These are phyloP conservation scores for Annulohypoxylon stygium DNA, from an alignment of 495 filamentous ascomycete genomes.

Conservation along the genomic window DNA sequence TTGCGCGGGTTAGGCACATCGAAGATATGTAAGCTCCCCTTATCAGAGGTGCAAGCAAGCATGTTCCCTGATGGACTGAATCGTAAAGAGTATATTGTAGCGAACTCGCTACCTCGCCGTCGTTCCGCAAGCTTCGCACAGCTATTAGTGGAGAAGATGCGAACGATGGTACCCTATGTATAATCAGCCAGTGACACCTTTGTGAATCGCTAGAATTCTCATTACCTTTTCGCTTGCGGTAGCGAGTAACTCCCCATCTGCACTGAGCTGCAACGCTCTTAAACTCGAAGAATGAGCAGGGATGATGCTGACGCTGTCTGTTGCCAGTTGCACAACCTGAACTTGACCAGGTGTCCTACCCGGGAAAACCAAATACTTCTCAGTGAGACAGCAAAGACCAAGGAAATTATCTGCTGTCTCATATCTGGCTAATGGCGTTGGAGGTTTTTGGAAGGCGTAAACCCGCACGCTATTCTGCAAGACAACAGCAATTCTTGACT, in stretches of 20 bases:
- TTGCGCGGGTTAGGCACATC: constrained; percentile 67
- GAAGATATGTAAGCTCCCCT: constrained; percentile 94
- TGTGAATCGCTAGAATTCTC: constrained; percentile 1
- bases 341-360: constrained; percentile 88
- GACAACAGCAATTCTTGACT: constrained; percentile 82
- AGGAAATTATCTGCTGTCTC: constrained; percentile 89
- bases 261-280: constrained; percentile 82
- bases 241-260: constrained; percentile 83
- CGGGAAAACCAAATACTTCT: constrained; percentile 81
- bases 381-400: constrained; percentile 83
- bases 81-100: constrained; percentile 85
- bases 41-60: constrained; percentile 96
- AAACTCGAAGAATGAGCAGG: constrained; percentile 87
- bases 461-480: constrained; percentile 86
- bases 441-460: constrained; percentile 82
- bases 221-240: constrained; percentile 90
- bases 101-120: constrained; percentile 88
- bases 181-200: constrained; percentile 1
- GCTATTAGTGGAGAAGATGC: constrained; percentile 81
- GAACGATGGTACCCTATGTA: constrained; percentile 85
- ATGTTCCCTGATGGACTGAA: constrained; percentile 83
- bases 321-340: constrained; percentile 86
- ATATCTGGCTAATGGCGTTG: constrained; percentile 77
- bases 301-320: constrained; percentile 91
- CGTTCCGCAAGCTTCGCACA: constrained; percentile 85